phyloP scores from a whole-genome alignment of 805 yeast species.

The Wickerhamomyces rabaulensis region DNA sequence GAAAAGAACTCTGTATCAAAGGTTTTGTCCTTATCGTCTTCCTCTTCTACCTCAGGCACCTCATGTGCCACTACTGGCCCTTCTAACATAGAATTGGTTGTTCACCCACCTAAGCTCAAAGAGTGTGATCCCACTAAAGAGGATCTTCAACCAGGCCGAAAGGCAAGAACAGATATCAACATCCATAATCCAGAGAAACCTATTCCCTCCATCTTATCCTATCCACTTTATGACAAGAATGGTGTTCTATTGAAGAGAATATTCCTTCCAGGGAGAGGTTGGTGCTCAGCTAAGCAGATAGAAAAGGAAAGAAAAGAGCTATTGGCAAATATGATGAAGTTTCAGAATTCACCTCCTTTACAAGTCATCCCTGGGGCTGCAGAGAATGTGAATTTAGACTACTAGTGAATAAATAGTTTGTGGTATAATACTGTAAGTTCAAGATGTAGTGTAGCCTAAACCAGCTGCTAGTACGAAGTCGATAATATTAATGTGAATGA shows the following conservation, averaged over 20 bases:
- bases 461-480: no score
- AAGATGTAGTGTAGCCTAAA: no score
- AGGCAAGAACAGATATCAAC: conserved; percentile 18
- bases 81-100: background rate
- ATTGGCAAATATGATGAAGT: background rate
- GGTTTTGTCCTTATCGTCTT: no score
- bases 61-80: background rate
- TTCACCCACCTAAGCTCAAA: background rate
- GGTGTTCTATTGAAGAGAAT: conserved; percentile 40
- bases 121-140: background rate
- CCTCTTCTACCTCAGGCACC: no score
- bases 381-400: background rate
- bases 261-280: conserved; percentile 45
- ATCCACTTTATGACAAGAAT: conserved; percentile 26
- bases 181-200: conserved; percentile 17
- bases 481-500: no score
- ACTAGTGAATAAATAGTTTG: background rate
- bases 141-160: background rate
- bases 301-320: conserved; percentile 13
- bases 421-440: no score
- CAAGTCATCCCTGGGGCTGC: background rate
- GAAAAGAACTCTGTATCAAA: background rate
- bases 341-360: background rate
- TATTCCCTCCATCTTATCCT: conserved; percentile 19
- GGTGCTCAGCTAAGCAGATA: conserved; percentile 32